phyloP scores from a whole-genome alignment of 2,329 filamentous ascomycete genomes.

The Talaromyces sp. region DNA sequence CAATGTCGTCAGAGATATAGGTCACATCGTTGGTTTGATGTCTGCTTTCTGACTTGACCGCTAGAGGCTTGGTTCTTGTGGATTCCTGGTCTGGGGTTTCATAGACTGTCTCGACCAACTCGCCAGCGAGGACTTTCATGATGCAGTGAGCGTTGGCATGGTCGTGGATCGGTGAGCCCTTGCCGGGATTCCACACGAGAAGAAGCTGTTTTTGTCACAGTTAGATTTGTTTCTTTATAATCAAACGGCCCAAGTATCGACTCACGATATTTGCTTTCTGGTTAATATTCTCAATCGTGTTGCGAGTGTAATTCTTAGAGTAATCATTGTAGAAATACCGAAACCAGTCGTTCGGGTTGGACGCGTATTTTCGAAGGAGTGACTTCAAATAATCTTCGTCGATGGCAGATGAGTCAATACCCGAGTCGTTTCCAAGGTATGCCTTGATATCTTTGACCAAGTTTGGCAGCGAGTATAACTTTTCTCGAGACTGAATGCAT shows the following conservation, averaged over 20 bases:
- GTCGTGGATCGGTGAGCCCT: constrained; percentile 81
- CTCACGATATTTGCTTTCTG: constrained; percentile 59
- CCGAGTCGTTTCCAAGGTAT: constrained; percentile 73
- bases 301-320: constrained; percentile 72
- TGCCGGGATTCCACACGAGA: constrained; percentile 82
- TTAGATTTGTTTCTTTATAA: background rate
- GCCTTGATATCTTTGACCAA: constrained; percentile 57
- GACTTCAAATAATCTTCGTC: constrained; percentile 65
- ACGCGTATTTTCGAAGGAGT: constrained; percentile 71
- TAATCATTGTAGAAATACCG: constrained; percentile 69
- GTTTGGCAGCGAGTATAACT: background rate
- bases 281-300: constrained; percentile 85
- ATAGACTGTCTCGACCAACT: constrained; percentile 56
- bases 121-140: constrained; percentile 73
- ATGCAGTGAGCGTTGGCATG: constrained; percentile 85
- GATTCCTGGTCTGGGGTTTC: constrained; percentile 32
- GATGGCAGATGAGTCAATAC: constrained; percentile 75
- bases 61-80: background rate
- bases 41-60: background rate
- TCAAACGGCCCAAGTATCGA: background rate
- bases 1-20: constrained; percentile 84
- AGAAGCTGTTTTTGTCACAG: constrained; percentile 55
- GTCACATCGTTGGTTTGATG: constrained; percentile 60
- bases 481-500: background rate
- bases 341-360: constrained; percentile 65